Evolutionary conservation across 164 flowering plant species (phyloP).

Genomic region (Warburgia ugandensis): DNA sequence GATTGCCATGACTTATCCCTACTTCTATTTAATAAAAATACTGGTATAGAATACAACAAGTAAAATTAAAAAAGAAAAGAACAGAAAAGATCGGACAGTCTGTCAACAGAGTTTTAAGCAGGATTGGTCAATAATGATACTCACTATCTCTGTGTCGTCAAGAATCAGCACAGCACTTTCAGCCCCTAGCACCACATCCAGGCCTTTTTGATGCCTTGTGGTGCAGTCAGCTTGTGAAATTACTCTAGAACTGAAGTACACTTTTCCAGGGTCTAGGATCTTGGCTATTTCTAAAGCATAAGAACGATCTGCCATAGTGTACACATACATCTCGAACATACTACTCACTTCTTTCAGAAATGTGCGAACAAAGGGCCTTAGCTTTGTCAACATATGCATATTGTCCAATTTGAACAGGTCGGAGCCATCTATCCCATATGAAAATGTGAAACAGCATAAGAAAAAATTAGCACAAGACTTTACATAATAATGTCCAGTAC

Average conservation of each 20-base stretch:
- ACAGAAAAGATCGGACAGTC: too few relatives aligned
- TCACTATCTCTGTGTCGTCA: slow-evolving; percentile 81
- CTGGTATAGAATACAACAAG: not conserved
- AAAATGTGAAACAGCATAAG: not conserved
- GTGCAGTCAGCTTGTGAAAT: slow-evolving; percentile 80
- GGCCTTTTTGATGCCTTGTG: slow-evolving; percentile 61
- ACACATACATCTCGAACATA: slow-evolving; percentile 80
- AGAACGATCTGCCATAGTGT: slow-evolving; percentile 72
- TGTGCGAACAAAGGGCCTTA: slow-evolving; percentile 72
- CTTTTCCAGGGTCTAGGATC: slow-evolving; percentile 57
- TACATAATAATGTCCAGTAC: not conserved
- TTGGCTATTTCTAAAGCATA: slow-evolving; percentile 78
- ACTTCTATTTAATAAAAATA: too few relatives aligned
- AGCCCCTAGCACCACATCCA: slow-evolving; percentile 73
- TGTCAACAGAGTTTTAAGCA: not conserved
- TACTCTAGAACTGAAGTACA: slow-evolving; percentile 53
- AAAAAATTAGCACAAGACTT: not conserved
- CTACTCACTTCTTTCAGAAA: slow-evolving; percentile 69
- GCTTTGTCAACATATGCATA: slow-evolving; percentile 72
- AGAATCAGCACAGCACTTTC: slow-evolving; percentile 74
- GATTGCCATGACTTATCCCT: too few relatives aligned
- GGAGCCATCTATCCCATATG: slow-evolving; percentile 26
- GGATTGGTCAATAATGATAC: slow-evolving; percentile 9
- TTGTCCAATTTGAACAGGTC: slow-evolving; percentile 46
- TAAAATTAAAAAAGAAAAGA: not conserved